Conservation (phyloP, 768 basidiomycete genomes). For the Scleroderma citrinum region DNA sequence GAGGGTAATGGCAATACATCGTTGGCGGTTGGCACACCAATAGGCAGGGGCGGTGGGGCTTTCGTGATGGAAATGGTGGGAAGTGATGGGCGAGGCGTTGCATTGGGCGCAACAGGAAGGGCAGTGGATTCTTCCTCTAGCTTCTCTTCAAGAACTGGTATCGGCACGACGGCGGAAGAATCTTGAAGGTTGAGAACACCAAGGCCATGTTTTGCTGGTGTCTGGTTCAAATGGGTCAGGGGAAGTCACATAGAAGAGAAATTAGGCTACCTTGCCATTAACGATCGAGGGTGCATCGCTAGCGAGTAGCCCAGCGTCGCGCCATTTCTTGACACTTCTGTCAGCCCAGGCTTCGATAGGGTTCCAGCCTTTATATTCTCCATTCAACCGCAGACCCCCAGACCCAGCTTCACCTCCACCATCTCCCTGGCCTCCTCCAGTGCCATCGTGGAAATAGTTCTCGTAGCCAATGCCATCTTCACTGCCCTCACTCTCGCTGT, state of each 20-base stretch:
- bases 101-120: slow-evolving; percentile 20
- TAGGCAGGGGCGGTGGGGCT: slow-evolving; percentile 64
- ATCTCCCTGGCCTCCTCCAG: slow-evolving; percentile 70
- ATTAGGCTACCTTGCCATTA: slow-evolving; percentile 44
- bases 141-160: slow-evolving; percentile 49
- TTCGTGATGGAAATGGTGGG: slow-evolving; percentile 63
- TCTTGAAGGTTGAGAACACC: slow-evolving; percentile 37
- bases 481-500: slow-evolving; percentile 59
- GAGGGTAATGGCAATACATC: slow-evolving; percentile 48
- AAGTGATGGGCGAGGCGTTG: slow-evolving; percentile 21
- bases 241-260: not conserved
- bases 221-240: slow-evolving; percentile 24
- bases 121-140: slow-evolving; percentile 14
- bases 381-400: slow-evolving; percentile 68
- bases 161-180: slow-evolving; percentile 54
- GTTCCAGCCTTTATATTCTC: slow-evolving; percentile 89
- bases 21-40: slow-evolving; percentile 58
- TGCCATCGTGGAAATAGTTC: slow-evolving; percentile 80
- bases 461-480: slow-evolving; percentile 86
- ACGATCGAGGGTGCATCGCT: slow-evolving; percentile 37
- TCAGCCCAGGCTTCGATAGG: slow-evolving; percentile 94
- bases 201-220: slow-evolving; percentile 39
- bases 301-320: slow-evolving; percentile 66
- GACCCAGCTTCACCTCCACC: slow-evolving; percentile 70
- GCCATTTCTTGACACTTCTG: slow-evolving; percentile 81